Conservation (phyloP, 2,329 filamentous ascomycete genomes). For the Polychaeton citri region DNA sequence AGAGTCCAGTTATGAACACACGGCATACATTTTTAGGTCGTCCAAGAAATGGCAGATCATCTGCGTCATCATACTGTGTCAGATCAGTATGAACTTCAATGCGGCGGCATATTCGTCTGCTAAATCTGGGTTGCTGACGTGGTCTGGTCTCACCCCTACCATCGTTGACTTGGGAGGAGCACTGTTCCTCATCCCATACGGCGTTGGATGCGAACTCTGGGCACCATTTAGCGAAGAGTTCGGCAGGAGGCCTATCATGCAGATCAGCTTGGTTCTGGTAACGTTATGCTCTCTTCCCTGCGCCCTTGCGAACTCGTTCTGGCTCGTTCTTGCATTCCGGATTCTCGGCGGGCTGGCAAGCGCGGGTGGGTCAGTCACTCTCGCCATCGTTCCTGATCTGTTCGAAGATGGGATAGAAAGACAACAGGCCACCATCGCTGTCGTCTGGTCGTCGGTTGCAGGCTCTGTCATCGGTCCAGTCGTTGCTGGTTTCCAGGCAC, state of each 20-base stretch:
- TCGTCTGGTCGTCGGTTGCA: conserved; percentile 29
- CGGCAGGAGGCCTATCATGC: conserved; percentile 62
- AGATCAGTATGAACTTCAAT: conserved; percentile 43
- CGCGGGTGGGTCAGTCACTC: conserved; percentile 47
- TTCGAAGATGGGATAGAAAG: conserved; percentile 41
- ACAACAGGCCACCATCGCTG: conserved; percentile 38
- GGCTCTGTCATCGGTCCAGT: conserved; percentile 21
- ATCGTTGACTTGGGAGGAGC: conserved; percentile 60
- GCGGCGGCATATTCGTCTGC: conserved; percentile 42
- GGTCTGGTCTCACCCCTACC: conserved; percentile 56
- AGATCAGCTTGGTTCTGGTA: conserved; percentile 59
- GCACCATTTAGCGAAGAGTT: conserved; percentile 79
- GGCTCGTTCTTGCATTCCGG: conserved; percentile 30
- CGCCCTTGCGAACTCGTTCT: conserved; percentile 29
- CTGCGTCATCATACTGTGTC: conserved; percentile 31
- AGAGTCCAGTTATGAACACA: conserved; percentile 6
- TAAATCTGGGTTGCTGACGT: conserved; percentile 42
- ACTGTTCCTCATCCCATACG: conserved; percentile 67
- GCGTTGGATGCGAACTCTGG: conserved; percentile 80
- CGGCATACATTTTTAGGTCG: conserved; percentile 32
- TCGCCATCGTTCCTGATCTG: conserved; percentile 53
- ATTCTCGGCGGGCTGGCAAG: conserved; percentile 38
- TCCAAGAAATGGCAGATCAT: conserved; percentile 41
- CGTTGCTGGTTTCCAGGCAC: conserved; percentile 18
- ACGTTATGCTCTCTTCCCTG: conserved; percentile 61